Evolutionary conservation across 768 basidiomycete species (phyloP), one percentile per base, ranked within the genome.

Genomic region (Calocybe cyanea): DNA sequence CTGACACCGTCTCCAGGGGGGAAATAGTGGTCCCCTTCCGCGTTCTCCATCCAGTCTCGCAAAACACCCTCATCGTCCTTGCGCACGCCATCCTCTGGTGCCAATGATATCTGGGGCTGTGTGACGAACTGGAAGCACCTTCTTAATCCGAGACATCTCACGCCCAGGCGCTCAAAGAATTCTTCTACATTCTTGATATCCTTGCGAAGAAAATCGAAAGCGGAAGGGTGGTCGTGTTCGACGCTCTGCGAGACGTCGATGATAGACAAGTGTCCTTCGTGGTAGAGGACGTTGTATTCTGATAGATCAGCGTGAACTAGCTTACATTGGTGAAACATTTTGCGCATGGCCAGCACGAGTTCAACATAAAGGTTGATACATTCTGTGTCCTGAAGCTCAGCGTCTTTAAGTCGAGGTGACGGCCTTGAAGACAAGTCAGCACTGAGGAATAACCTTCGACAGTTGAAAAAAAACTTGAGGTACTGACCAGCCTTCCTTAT

Each of bases 181-280:
- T 93, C 94, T 49, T 96, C 92, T 34, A 93, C 73, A 61, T 99
- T 98, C 55, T 82, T 83, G 40, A 99, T 78, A 64, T 99, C 96
- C 36, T 76, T 83, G 20, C 94, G 84, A 30, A 99, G 75, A 67
- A 99, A 99, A 64, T 99, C 95, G 61, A 93, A 97, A 0, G 96
- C 92, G 21, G 86, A 75, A 0, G 95, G 96, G 57, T 99, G 96
- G 64, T 98, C 95, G 60, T 97, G 94, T 57, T 99, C 96, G 28
- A 99, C 94, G 52, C 92, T 94, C 62, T 99, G 96, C 1, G 94
- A 96, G 48, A 99, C 96, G 63, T 99, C 96, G 67, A 99, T 98
- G 56, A 98, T 85, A 65, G 80, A 92, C 14, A 96, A 75, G 57
- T 92, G 90, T 1, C 67, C 73, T 38, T 80, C 70, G 65, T 92